These are phyloP conservation scores for Pseudogymnoascus sp. DNA, from an alignment of 2,329 filamentous ascomycete genomes.

Conservation along the genomic window DNA sequence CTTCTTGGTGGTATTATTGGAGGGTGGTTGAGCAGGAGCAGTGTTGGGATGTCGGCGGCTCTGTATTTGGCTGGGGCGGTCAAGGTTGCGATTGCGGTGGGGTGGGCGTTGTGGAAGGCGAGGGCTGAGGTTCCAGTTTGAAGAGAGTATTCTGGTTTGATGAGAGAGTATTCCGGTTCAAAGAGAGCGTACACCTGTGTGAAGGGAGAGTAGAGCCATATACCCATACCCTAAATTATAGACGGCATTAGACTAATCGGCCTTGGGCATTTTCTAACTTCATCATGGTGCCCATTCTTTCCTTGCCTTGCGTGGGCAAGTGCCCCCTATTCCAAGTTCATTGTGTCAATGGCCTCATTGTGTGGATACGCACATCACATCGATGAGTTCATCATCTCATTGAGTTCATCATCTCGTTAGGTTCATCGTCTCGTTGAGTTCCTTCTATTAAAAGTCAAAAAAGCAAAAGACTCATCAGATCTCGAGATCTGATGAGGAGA, in stretches of 20 bases:
- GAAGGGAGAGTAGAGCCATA: neutral
- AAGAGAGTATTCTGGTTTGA: neutral
- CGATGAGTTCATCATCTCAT: too few relatives aligned
- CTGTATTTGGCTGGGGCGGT: conserved; percentile 37
- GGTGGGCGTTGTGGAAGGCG: conserved; percentile 54
- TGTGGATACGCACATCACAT: too few relatives aligned
- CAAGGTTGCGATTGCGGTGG: conserved; percentile 46
- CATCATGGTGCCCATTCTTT: neutral
- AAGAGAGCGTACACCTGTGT: neutral
- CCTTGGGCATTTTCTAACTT: neutral
- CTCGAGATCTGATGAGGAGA: conserved; percentile 2
- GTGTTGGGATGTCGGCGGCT: conserved; percentile 41
- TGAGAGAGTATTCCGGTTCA: neutral
- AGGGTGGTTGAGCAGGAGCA: conserved; percentile 44
- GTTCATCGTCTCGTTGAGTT: neutral
- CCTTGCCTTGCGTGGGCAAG: neutral
- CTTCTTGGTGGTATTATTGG: conserved; percentile 45
- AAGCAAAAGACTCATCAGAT: neutral
- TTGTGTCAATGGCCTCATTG: neutral
- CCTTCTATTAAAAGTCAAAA: neutral
- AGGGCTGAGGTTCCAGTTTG: conserved; percentile 23
- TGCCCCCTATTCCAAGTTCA: neutral
- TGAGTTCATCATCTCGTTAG: neutral
- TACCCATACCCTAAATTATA: neutral
- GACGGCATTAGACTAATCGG: neutral